A percentile compares a stretch with the other conserved stretches of the same genome.
Evolutionary conservation across 345 rosid genomes (phyloP).

Genomic region (Camelina neglecta): DNA sequence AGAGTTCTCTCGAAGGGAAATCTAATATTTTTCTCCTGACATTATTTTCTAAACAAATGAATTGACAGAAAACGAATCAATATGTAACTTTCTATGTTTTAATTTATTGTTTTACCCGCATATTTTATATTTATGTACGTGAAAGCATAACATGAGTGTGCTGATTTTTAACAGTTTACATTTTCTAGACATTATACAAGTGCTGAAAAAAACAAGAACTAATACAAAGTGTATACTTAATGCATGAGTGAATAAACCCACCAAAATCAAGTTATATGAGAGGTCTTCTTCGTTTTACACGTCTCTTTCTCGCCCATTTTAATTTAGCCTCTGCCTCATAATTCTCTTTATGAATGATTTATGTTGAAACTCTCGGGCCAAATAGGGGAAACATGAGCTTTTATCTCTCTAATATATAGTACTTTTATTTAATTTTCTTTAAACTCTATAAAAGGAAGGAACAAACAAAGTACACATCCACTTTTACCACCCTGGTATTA

Average conservation of each 20-base stretch:
- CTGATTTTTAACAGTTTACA: slow-evolving; percentile 12
- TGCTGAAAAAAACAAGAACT: not conserved
- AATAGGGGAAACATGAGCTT: slow-evolving; percentile 1
- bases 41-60: not conserved
- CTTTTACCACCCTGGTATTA: slow-evolving; percentile 5
- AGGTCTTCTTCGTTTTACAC: slow-evolving; percentile 1
- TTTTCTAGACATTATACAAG: not conserved
- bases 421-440: not conserved
- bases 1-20: slow-evolving; percentile 20
- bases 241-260: slow-evolving; percentile 1
- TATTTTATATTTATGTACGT: slow-evolving; percentile 3
- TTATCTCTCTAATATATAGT: not conserved
- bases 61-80: slow-evolving; percentile 32
- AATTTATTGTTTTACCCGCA: not conserved
- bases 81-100: not conserved
- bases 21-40: slow-evolving; percentile 24
- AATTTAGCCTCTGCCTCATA: slow-evolving; percentile 5
- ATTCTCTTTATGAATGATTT: slow-evolving; percentile 13
- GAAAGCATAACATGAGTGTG: not conserved
- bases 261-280: not conserved
- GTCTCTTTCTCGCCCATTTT: slow-evolving; percentile 7
- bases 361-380: slow-evolving; percentile 6
- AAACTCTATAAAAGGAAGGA: slow-evolving; percentile 5
- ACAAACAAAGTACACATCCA: slow-evolving; percentile 21
- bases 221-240: not conserved